Evolutionary conservation across 331 rosid genomes (phyloP), one percentile per base, ranked within the genome.

Genomic region (Prunus yedoensis): DNA sequence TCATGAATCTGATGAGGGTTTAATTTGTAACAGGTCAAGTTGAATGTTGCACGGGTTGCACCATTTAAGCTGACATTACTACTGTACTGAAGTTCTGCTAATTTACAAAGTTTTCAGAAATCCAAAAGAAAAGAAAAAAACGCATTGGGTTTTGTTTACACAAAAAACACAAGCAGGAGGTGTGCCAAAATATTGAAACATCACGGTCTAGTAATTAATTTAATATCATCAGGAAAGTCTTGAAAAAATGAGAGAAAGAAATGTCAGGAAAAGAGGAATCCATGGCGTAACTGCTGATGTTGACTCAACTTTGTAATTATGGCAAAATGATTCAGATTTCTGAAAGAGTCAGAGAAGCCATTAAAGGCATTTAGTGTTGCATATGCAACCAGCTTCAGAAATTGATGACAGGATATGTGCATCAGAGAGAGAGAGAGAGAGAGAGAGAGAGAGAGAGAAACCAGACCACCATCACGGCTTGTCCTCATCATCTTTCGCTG

Each of bases 211-310:
- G 51, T 13, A 45, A 67, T 59, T 53, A 49, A 62, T 60, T 38
- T 38, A 38, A 38, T 6, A 7, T 38, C 43, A 6, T 38, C 43
- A 38, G 43, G 43, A 38, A 38, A 38, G 43, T 7, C 43, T 38
- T 38, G 43, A 38, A 38, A 38, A 38, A 38, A 38, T 6, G 43
- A 38, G 43, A 7, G 43, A 38, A 7, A 38, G 43, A 38, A 38
- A 38, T 38, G 43, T 38, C 43, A 38, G 38, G 66, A 60, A 54
- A 63, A 46, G 80, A 53, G 78, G 81, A 74, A 78, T 78, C 72
- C 80, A 83, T 75, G 86, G 66, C 69, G 83, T 78, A 83, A 78
- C 74, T 70, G 80, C 80, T 78, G 86, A 83, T 78, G 77, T 65
- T 78, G 86, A 83, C 86, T 58, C 72, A 18, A 83, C 83, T 68